phyloP scores from a whole-genome alignment of 768 basidiomycete species.

The Termitomyces bulborhizus region DNA sequence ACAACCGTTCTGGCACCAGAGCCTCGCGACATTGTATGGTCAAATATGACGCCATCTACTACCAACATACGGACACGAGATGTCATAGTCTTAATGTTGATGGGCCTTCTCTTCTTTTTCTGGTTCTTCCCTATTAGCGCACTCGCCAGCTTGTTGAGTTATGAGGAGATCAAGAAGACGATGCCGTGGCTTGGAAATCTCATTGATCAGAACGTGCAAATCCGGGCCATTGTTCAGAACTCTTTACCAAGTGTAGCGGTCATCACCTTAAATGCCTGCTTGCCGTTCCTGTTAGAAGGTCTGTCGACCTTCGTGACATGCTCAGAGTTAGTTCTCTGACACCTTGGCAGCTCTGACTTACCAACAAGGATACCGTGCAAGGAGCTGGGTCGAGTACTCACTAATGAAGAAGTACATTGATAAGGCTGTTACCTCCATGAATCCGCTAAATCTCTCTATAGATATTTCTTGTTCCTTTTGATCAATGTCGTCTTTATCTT shows the following conservation, averaged over 20 bases:
- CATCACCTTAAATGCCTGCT: constrained; percentile 80
- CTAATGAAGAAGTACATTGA: constrained; percentile 77
- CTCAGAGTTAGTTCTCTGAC: neutral
- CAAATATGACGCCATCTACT: constrained; percentile 70
- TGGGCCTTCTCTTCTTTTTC: constrained; percentile 74
- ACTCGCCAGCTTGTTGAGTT: constrained; percentile 83
- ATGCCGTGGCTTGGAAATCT: constrained; percentile 84
- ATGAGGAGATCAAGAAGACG: constrained; percentile 86
- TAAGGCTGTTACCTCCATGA: neutral
- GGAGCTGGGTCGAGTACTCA: constrained; percentile 92
- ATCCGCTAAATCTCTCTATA: constrained; percentile 23
- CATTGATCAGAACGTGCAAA: constrained; percentile 74
- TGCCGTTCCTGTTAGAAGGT: constrained; percentile 92
- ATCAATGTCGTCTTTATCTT: constrained; percentile 94
- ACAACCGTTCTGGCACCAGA: constrained; percentile 81
- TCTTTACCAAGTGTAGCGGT: constrained; percentile 89
- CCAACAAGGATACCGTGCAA: constrained; percentile 82
- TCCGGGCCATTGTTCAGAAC: constrained; percentile 89
- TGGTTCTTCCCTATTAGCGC: constrained; percentile 91
- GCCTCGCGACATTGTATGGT: constrained; percentile 94
- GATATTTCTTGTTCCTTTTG: constrained; percentile 91
- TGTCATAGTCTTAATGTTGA: constrained; percentile 59
- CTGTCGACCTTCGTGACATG: constrained; percentile 8
- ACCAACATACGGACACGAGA: constrained; percentile 59
- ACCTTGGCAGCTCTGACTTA: constrained; percentile 59